phyloP scores from a whole-genome alignment of 1,284 basidiomycete genomes.

The Ganoderma meredithae region DNA sequence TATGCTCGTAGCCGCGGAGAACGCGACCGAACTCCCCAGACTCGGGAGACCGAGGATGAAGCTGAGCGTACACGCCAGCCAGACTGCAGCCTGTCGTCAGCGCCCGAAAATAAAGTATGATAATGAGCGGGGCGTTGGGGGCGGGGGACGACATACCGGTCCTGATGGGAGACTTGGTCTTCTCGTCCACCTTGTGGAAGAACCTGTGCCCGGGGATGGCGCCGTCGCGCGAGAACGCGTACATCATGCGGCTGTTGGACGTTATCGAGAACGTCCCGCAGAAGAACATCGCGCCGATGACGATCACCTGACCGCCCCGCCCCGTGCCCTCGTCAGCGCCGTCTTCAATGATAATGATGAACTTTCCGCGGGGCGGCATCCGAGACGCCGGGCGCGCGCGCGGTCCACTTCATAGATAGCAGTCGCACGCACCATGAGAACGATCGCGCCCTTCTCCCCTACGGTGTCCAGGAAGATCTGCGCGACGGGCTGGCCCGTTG shows the following conservation, averaged over 20 bases:
- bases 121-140: neutral
- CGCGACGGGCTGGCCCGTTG: constrained; percentile 73
- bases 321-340: too few species aligned
- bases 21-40: constrained; percentile 75
- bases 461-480: constrained; percentile 82
- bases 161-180: constrained; percentile 68
- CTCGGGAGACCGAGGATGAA: constrained; percentile 78
- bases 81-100: constrained; percentile 52
- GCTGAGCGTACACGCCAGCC: constrained; percentile 80
- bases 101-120: too few species aligned
- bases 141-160: constrained; percentile 55
- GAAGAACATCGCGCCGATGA: constrained; percentile 76
- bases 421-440: constrained; percentile 67
- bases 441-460: constrained; percentile 73
- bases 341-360: too few species aligned
- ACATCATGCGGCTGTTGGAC: constrained; percentile 83
- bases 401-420: too few species aligned
- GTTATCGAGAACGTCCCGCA: constrained; percentile 81
- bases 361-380: too few species aligned
- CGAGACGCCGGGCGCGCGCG: too few species aligned
- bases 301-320: constrained; percentile 54
- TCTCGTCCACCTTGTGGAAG: constrained; percentile 68
- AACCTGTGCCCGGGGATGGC: constrained; percentile 73
- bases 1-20: constrained; percentile 77
- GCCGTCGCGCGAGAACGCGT: constrained; percentile 74